Conservation (phyloP, 1,139 yeast species). For the Wickerhamomyces sp. region DNA sequence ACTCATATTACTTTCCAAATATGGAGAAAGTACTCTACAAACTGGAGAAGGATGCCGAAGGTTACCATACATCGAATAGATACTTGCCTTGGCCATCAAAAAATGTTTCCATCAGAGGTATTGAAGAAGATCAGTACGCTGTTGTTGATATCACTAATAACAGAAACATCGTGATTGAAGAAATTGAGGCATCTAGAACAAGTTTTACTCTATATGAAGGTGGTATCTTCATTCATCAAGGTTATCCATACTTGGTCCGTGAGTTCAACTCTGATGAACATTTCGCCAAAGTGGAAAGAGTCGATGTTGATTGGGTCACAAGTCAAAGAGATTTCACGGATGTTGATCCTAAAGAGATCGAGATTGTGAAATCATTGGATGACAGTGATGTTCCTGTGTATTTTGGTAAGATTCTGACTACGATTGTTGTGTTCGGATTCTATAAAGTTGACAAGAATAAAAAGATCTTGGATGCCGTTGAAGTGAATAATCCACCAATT, state of each 20-base stretch:
- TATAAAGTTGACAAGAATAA: slow-evolving; percentile 76
- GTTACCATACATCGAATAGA: slow-evolving; percentile 55
- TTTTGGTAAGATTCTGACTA: slow-evolving; percentile 68
- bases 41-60: slow-evolving; percentile 42
- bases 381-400: slow-evolving; percentile 60
- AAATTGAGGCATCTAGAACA: slow-evolving; percentile 84
- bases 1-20: slow-evolving; percentile 48
- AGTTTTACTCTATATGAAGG: slow-evolving; percentile 93
- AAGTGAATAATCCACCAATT: slow-evolving; percentile 85
- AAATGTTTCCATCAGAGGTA: slow-evolving; percentile 71
- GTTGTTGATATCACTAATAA: slow-evolving; percentile 83
- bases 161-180: slow-evolving; percentile 75
- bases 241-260: slow-evolving; percentile 77
- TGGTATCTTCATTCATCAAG: slow-evolving; percentile 91
- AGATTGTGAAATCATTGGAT: slow-evolving; percentile 50
- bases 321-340: slow-evolving; percentile 88
- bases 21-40: slow-evolving; percentile 30
- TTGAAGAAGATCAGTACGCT: slow-evolving; percentile 75
- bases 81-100: slow-evolving; percentile 80
- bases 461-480: slow-evolving; percentile 85
- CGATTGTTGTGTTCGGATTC: slow-evolving; percentile 82
- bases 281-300: slow-evolving; percentile 80
- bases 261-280: slow-evolving; percentile 74
- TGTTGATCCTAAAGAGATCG: slow-evolving; percentile 79
- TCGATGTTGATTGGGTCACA: slow-evolving; percentile 91